Base-by-base conservation (phyloP, 73 alveolate genomes). In the Breviolum minutum region DNA sequence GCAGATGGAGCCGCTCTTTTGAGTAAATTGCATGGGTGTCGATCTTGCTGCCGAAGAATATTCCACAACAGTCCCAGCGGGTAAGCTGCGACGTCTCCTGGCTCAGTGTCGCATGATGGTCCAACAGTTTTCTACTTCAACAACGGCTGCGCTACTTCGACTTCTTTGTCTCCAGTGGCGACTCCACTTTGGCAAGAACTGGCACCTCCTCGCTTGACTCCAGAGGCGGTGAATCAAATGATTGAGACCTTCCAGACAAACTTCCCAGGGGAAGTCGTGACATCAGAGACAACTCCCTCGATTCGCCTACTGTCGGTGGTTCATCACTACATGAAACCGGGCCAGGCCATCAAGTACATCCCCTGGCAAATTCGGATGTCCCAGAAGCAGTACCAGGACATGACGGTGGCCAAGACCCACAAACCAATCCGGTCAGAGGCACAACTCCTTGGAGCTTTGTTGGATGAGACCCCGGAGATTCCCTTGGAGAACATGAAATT, bases 341-440 rank as follows among this genome's bases (percentile, higher is more conserved):
- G 86, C 0, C 86, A 77, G 13, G 0, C 86, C 4, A 5, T 77
- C n/a, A 22, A n/a, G 20, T 83, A 61, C 24, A 71, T 83, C 2
- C 92, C 92, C 9, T 83, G 92, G 92, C 92, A 83, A 48, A 8
- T 83, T 0, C 73, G 92, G 26, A 5, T 83, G 73, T 83, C 92
- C 5, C 92, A 83, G 20, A 48, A 61, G 60, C 92, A 83, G 48
- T 83, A 40, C 92, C 92, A 83, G 54, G 92, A 83, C 0, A 83
- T 77, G 86, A 83, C 54, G 92, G 92, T 40, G 48, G 92, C 92
- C 6, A 48, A 61, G 24, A 83, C 92, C 8, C 71, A 40, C 70
- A 40, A 60, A 40, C 71, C 91, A 7, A 40, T 82, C 61, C 91
- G 91, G 1, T 54, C 91, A 14, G 91, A 82, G 30, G 91, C 92